Base-by-base conservation (phyloP, 2,329 filamentous ascomycete species). In the Epichloe aotearoae region DNA sequence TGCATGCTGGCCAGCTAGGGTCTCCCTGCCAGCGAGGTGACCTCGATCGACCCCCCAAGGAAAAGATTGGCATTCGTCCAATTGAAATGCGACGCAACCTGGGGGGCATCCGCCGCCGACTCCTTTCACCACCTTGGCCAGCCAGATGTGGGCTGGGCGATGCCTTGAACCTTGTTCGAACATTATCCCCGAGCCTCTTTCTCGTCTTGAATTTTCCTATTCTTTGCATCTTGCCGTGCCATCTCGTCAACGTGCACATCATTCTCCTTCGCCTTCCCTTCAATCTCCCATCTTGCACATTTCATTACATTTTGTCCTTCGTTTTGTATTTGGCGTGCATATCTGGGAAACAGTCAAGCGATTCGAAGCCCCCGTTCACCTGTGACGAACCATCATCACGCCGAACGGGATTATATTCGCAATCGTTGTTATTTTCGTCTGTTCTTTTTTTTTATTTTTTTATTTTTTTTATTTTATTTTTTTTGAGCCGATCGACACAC, bases 391-490 rank as follows among this genome's bases (percentile, higher is more conserved):
- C 34, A 36, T 38, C 34, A 49, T 20, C 15, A 47, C 26, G 34
- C 19, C 39, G 14, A 30, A 47, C 26, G 30, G 33, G 26, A 30
- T 4, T 26, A 5, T 33, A 11, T 30, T 11, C 7, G 26, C 15
- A 23, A 38, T 37, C 45, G 46, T 55, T 51, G 8, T 30, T 19
- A 23, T 14, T 44, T 52, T 39, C 17, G 39, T 51, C 45, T 49
- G 53, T 50, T 42, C 47, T 46, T 48, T 45, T 46, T 53, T 47
- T 54, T 49, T 54, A 1, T 20, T 20, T 20, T 20, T 20, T 3
- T 20, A 23, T 23, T 23, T 23, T 1, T 23, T 23, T 6, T 23
- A n/a, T n/a, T n/a, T n/a, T n/a, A n/a, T 53, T 47, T 54, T 49
- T 49, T 42, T 20, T 42, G 37, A 15, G 23, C 17, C n/a, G 15